Percentiles rank a stretch among this genome's conserved stretches.
Conservation (phyloP, 306 rosid species). For the Mucuna pruriens region DNA sequence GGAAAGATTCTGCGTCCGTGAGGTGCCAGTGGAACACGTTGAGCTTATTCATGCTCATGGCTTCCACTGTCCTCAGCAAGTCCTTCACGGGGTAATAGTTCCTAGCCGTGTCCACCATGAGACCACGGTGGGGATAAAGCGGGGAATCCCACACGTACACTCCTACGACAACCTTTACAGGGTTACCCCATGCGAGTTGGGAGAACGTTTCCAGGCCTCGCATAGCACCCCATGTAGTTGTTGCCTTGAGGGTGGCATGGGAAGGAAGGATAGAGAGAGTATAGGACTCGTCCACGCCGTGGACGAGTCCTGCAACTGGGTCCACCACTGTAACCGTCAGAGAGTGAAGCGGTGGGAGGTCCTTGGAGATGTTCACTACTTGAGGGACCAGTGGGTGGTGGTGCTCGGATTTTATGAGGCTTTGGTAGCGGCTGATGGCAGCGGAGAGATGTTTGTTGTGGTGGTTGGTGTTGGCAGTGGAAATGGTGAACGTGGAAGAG, state of each 20-base stretch:
- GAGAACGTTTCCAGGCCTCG: constrained; percentile 84
- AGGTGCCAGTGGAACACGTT: constrained; percentile 93
- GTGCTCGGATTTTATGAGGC: constrained; percentile 63
- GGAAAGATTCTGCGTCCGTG: constrained; percentile 88
- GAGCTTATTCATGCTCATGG: constrained; percentile 80
- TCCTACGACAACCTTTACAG: constrained; percentile 53
- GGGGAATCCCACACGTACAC: constrained; percentile 65
- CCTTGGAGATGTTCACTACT: constrained; percentile 31
- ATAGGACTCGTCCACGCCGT: constrained; percentile 79
- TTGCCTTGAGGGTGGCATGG: constrained; percentile 45
- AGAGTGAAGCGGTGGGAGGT: constrained; percentile 50
- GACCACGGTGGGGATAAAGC: constrained; percentile 59
- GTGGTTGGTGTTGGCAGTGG: constrained; percentile 45
- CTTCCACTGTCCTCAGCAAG: constrained; percentile 65
- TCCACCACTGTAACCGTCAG: constrained; percentile 50
- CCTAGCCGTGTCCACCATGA: constrained; percentile 80
- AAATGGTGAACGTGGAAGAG: constrained; percentile 67
- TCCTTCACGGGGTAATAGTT: constrained; percentile 66
- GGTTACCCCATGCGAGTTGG: constrained; percentile 76
- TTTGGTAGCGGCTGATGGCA: constrained; percentile 59
- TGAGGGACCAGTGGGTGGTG: constrained; percentile 59
- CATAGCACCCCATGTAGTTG: constrained; percentile 80
- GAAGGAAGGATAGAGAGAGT: constrained; percentile 51
- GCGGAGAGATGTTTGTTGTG: constrained; percentile 53
- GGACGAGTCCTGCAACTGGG: constrained; percentile 50